Evolutionary conservation across 306 rosid genomes (phyloP), one percentile per base, ranked within the genome.

Genomic region (Hippophae tibetana): DNA sequence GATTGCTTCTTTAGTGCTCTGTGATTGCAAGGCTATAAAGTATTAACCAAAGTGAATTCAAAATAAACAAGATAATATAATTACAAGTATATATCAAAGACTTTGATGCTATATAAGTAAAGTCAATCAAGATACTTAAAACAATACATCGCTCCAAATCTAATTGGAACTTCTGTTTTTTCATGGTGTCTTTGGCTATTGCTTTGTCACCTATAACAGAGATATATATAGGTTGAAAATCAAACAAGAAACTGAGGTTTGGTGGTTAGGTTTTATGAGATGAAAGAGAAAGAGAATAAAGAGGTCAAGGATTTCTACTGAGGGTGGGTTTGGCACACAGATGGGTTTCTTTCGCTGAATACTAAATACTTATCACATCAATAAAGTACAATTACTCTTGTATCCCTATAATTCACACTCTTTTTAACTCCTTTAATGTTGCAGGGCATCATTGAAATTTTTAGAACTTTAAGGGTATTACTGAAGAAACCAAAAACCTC

Each of bases 181-280:
- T 84, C 92, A 92, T 92, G 23, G 96, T 88, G 1, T 92, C 90
- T 75, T 96, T 79, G 42, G 99, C 99, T 65, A 93, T 74, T 52
- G 99, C 71, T 82, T 88, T 92, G 75, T 92, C 95, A 78, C 99
- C 99, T 96, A 92, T 92, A 65, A 92, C 81, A 60, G 87, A 82
- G 61, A 92, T 92, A 74, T 95, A 43, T n/a, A n/a, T n/a, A n/a
- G 96, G 88, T 96, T 92, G 86, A 75, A 82, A 72, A 63, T 46
- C 61, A 69, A 58, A 64, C 54, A 62, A 40, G 2, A 18, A 52
- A 52, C 43, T 27, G 4, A 27, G 38, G 18, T 18, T 18, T 18
- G 18, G 18, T 18, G 18, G 0, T 18, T 18, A 18, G 18, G 18
- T 18, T 18, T 18, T 18, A 18, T 18, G 18, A 18, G 18, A 18